Evolutionary conservation across 177 flowering plant species (phyloP), one percentile per base, ranked within the genome.

Genomic region (Vitis hybrid): DNA sequence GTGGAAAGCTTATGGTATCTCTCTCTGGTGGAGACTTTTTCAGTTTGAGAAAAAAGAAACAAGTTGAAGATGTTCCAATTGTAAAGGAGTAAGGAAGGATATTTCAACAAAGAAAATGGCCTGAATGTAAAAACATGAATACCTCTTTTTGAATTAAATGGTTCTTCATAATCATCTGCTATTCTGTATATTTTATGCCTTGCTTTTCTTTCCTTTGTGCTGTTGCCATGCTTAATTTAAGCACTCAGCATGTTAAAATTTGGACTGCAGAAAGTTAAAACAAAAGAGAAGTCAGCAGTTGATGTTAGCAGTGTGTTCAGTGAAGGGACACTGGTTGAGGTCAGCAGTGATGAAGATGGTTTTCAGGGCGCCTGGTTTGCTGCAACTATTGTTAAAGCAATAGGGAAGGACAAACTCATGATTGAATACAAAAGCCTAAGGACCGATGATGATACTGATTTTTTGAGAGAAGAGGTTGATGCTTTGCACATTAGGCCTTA

Each of bases 261-360:
- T 58, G 54, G 11, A 62, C 2, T 61, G 60, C 74, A 71, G 71
- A 24, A 58, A 68, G 60, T 53, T 17, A 32, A 62, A 58, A 46
- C 41, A 58, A 32, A 58, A 54, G 69, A 6, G 24, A 68, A 79
- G 54, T 14, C 66, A 52, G 63, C 49, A 66, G 46, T 35, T 35
- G 46, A 49, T 5, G 20, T 27, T 8, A 18, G 63, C 71, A 24
- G 66, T 58, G 65, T 35, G 59, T 83, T 81, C 61, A 56, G 68
- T 62, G 59, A 79, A 60, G 94, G 97, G 51, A 58, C 70, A 11
- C 71, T 7, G 10, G 90, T 91, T 55, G 98, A 93, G 75, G 88
- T 91, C 24, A 80, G 86, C 70, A 91, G 86, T 71, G 91, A 91
- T 53, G 93, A 93, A 73, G 92, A 90, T 17, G 98, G 98, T 63